Base-by-base conservation (phyloP, 768 basidiomycete species). In the Leccinum uliginosum region DNA sequence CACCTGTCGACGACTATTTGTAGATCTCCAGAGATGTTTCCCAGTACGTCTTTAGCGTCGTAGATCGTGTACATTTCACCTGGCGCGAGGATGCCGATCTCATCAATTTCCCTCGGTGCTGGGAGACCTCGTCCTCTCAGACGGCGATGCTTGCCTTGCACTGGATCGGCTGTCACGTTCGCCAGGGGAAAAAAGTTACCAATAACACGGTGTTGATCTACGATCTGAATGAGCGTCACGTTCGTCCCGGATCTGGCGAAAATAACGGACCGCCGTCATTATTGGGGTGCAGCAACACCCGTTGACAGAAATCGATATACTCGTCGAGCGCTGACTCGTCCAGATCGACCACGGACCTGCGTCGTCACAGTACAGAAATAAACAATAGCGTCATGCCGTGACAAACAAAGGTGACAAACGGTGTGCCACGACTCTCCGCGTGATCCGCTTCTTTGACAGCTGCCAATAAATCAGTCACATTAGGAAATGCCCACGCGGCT, bases 31-130 rank as follows among this genome's bases (percentile, higher is more conserved):
- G 82, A 76, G 27, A 89, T 57, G 6, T 73, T 72, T 32, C 91
- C 91, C 26, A 82, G 72, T 51, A 82, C 73, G 61, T 93, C 93
- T n/a, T 76, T 75, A n/a, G 78, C 74, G 32, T 83, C 76, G 73
- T 84, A 91, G 49, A 92, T 80, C 50, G 74, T 74, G 72, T 87
- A 84, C 50, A 71, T 71, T 58, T 83, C 80, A 2, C 87, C 91
- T 4, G 88, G 83, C 65, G 74, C 75, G 24, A 60, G 73, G n/a
- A 57, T 38, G 27, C 30, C 59, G 48, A 19, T 47, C 19, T 27
- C 58, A 15, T 47, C 56, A 19, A 55, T 59, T 43, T 34, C 35
- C 32, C 34, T 40, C 14, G 59, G 63, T 15, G 63, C 35, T 47
- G 60, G 17, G 29, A 62, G 53, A 23, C 59, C 50, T n/a, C 50